Evolutionary conservation across 352 stramenopile species (phyloP).

Genomic region (Phytophthora tentaculata): DNA sequence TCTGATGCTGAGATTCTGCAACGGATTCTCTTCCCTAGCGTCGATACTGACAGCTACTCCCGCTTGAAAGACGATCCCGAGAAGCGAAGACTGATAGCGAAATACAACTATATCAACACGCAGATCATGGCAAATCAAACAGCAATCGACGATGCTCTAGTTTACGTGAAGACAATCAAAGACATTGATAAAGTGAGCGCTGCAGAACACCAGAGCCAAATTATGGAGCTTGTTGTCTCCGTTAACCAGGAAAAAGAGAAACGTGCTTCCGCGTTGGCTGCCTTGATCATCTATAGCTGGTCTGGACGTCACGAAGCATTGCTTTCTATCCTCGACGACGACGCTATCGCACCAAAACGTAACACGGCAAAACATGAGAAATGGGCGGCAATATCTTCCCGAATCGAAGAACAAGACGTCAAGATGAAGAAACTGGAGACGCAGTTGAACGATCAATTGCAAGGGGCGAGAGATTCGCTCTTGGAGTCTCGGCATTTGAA

Average conservation of each 20-base stretch:
- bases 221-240: conserved; percentile 2
- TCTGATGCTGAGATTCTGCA: not conserved
- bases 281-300: not conserved
- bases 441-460: not conserved
- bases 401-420: not conserved
- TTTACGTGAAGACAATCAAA: conserved; percentile 1
- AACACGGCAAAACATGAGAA: not conserved
- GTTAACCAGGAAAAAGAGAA: conserved; percentile 2
- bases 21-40: not conserved
- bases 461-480: not conserved
- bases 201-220: not conserved
- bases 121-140: conserved; percentile 1
- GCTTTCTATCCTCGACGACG: not conserved
- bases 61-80: not conserved
- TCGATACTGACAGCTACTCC: not conserved
- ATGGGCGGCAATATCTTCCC: not conserved
- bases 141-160: not conserved
- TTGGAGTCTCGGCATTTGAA: not conserved
- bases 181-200: not conserved
- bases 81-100: not conserved
- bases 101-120: conserved; percentile 1
- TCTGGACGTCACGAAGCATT: not conserved
- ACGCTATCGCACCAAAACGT: not conserved
- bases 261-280: not conserved
- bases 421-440: not conserved